Conservation (phyloP, 352 stramenopile species). For the Pythium phragmitis region DNA sequence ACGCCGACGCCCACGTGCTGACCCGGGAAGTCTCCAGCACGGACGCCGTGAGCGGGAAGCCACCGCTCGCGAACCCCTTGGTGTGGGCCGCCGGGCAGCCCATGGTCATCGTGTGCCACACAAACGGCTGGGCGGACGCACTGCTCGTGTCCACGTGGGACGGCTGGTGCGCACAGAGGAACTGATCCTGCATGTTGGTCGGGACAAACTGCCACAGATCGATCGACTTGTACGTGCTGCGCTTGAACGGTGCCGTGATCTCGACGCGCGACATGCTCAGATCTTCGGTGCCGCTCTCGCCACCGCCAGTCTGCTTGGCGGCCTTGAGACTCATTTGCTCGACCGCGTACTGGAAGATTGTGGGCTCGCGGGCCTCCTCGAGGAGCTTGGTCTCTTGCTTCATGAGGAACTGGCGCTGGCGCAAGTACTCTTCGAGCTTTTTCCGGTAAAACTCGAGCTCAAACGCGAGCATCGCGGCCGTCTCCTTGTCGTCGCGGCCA, state of each 20-base stretch:
- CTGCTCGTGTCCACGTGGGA: slow-evolving; percentile 9
- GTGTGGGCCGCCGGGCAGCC: slow-evolving; percentile 76
- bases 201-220: slow-evolving; percentile 78
- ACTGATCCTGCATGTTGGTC: slow-evolving; percentile 88
- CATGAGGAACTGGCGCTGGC: slow-evolving; percentile 76
- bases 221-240: slow-evolving; percentile 81
- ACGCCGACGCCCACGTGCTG: slow-evolving; percentile 16
- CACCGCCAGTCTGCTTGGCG: slow-evolving; percentile 10
- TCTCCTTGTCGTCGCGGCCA: slow-evolving; percentile 27
- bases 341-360: slow-evolving; percentile 32
- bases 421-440: slow-evolving; percentile 75
- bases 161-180: slow-evolving; percentile 57
- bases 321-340: slow-evolving; percentile 20
- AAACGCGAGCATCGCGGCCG: slow-evolving; percentile 35
- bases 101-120: slow-evolving; percentile 89
- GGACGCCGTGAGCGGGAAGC: slow-evolving; percentile 34
- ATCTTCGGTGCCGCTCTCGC: slow-evolving; percentile 2
- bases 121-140: slow-evolving; percentile 34
- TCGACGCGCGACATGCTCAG: slow-evolving; percentile 18
- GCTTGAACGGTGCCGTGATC: slow-evolving; percentile 69
- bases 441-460: slow-evolving; percentile 66
- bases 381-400: slow-evolving; percentile 66
- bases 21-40: not conserved
- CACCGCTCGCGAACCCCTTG: slow-evolving; percentile 75
- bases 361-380: slow-evolving; percentile 46